Evolutionary conservation across 345 rosid genomes (phyloP), one percentile per base, ranked within the genome.

Genomic region (Barbarea vulgaris): DNA sequence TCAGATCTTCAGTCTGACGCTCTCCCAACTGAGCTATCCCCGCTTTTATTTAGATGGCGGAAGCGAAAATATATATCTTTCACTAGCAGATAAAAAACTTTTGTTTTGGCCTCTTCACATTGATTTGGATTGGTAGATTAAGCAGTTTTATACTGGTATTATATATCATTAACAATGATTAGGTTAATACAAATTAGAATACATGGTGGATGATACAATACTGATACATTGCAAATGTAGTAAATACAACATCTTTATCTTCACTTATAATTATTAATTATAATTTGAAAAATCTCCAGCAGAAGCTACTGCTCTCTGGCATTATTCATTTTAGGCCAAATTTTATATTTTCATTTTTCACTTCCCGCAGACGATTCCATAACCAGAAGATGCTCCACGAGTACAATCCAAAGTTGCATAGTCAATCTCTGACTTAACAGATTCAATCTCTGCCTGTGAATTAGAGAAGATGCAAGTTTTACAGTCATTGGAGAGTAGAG

Each of bases 1-100:
- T 82, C 85, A 88, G 86, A 86, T 86, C 88, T 86, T 84, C 87
- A 85, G 84, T 82, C 84, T 87, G 91, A 91, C 87, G 93, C 92
- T 86, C 91, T 89, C 97, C 95, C 97, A 87, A 87, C 93, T 91
- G 95, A 89, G 95, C 97, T 91, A 89, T 84, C 95, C 95, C 97
- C 93, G 86, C 51, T 46, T 44, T 42, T 15, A 2, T 3, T 25
- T 2, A 25, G 0, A 25, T 25, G 4, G 2, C 0, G 3, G 28
- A 25, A 25, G 28, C 25, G n/a, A n/a, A n/a, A n/a, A n/a, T n/a
- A 25, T 25, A 25, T 25, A 25, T 3, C 25, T n/a, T n/a, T n/a
- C n/a, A n/a, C n/a, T n/a, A n/a, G n/a, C n/a, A n/a, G n/a, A n/a
- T n/a, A n/a, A n/a, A 24, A 3, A 24, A 24, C 2, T 24, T 24